Evolutionary conservation across 2,329 filamentous ascomycete genomes (phyloP), one percentile per base, ranked within the genome.

Genomic region (Fusarium setosum): DNA sequence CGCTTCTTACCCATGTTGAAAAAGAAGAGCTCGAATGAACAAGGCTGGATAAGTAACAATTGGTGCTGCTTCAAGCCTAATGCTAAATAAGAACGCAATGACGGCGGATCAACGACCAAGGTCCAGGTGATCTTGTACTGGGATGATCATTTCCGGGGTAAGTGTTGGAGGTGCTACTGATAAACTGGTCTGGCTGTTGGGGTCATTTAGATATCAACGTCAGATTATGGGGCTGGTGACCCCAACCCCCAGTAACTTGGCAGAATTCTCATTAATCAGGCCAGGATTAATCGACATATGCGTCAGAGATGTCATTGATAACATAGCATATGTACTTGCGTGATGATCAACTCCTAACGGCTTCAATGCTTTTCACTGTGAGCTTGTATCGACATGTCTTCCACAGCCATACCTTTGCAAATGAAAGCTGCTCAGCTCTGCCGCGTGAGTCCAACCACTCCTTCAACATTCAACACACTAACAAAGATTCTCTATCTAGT

Each of bases 1-100:
- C 76, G 73, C 67, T 78, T 77, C 66, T 76, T 77, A 47, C 69
- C 74, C 76, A 78, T 78, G 8, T 3, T 48, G 8, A 18, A 65
- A 18, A 64, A 35, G 31, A n/a, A n/a, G n/a, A n/a, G n/a, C n/a
- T 31, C 5, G 8, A 24, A 45, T 31, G 17, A 31, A 13, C n/a
- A n/a, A n/a, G n/a, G n/a, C n/a, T n/a, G n/a, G n/a, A n/a, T n/a
- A n/a, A n/a, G n/a, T n/a, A n/a, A n/a, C n/a, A n/a, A 45, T 15
- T 45, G 24, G 26, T 29, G 11, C 2, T 45, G 17, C 6, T 15
- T 9, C 31, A 45, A 29, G 24, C n/a, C 29, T 29, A 10, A 17
- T 29, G 10, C 29, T 17, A 45, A 23, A 29, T 6, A 12, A 21
- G n/a, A 45, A 29, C n/a, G n/a, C n/a, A n/a, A n/a, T n/a, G n/a